Conservation (phyloP, 495 filamentous ascomycete species). For the Penicillium antarcticum region DNA sequence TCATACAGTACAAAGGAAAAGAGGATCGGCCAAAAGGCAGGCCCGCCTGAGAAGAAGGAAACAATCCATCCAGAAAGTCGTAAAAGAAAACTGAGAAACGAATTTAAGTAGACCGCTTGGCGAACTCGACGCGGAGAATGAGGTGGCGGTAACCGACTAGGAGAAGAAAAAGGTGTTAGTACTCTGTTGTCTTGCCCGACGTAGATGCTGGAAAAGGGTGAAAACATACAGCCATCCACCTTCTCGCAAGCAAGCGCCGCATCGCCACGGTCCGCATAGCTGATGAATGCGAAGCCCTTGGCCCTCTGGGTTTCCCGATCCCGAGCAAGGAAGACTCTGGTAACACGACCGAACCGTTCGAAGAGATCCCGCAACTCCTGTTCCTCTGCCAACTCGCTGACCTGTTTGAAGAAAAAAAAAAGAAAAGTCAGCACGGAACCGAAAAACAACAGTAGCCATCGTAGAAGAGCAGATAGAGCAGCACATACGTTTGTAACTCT, state of each 20-base stretch:
- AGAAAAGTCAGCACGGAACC: conserved; percentile 9
- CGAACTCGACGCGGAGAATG: conserved; percentile 88
- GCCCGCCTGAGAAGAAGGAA: conserved; percentile 38
- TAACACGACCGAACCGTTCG: conserved; percentile 93
- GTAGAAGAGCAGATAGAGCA: neutral
- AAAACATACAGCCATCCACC: conserved; percentile 85
- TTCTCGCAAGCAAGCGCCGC: conserved; percentile 91
- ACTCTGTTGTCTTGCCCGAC: neutral
- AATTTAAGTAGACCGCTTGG: conserved; percentile 68
- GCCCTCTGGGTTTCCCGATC: conserved; percentile 91
- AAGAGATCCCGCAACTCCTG: conserved; percentile 93
- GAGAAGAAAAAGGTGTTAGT: conserved; percentile 23
- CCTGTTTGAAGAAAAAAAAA: conserved; percentile 47
- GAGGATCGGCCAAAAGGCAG: conserved; percentile 31
- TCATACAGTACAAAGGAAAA: conserved; percentile 44
- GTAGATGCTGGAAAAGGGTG: neutral
- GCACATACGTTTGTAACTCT: conserved; percentile 91
- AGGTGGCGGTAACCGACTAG: conserved; percentile 82
- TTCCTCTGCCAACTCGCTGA: conserved; percentile 96
- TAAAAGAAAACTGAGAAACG: conserved; percentile 23
- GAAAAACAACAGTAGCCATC: neutral
- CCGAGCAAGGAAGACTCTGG: conserved; percentile 94
- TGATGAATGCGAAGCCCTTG: conserved; percentile 98
- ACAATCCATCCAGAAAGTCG: conserved; percentile 23
- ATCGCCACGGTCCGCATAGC: conserved; percentile 83